Evolutionary conservation across 371 early-diverging fungal species (phyloP), one percentile per base, ranked within the genome.

Genomic region (Umbelopsis sp.): DNA sequence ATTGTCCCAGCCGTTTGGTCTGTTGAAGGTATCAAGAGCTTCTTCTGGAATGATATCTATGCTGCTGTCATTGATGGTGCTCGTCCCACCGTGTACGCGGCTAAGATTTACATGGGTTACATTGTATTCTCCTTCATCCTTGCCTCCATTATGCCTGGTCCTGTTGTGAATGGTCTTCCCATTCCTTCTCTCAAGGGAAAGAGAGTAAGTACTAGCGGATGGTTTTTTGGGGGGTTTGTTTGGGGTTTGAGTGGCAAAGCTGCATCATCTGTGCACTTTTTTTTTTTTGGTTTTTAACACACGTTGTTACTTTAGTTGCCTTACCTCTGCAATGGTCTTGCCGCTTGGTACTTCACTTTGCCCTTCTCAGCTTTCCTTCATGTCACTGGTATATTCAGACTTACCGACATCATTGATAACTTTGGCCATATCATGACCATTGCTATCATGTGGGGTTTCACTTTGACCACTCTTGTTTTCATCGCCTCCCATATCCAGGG

Each of bases 91-190:
- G 67, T 69, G 68, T 76, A 74, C 8, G 87, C 91, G 24, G 73
- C 81, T 65, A 83, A 79, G 66, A 86, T 89, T 35, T 92, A 92
- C 69, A 65, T 86, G 69, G 83, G 82, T 3, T 91, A 86, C 70
- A 81, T 83, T 14, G 24, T 86, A n/a, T 83, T 85, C 68, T 82
- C 85, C 66, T 79, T 84, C 25, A 76, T 80, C 9, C 78, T 87
- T 32, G 91, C 91, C 46, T 86, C 81, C 25, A 67, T 80, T 46
- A 88, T 90, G 89, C 91, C 91, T 24, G 92, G 92, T 9, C 91
- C 91, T 0, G 72, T 82, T 38, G 82, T 91, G 14, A 75, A 88
- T 65, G 92, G 92, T 67, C 81, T 89, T 57, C 89, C 91, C 57
- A 79, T 92, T 66, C 89, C 91, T 62, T 86, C 86, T 45, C 75